Conservation (phyloP, 305 asterid species). For the Striga hermonthica region DNA sequence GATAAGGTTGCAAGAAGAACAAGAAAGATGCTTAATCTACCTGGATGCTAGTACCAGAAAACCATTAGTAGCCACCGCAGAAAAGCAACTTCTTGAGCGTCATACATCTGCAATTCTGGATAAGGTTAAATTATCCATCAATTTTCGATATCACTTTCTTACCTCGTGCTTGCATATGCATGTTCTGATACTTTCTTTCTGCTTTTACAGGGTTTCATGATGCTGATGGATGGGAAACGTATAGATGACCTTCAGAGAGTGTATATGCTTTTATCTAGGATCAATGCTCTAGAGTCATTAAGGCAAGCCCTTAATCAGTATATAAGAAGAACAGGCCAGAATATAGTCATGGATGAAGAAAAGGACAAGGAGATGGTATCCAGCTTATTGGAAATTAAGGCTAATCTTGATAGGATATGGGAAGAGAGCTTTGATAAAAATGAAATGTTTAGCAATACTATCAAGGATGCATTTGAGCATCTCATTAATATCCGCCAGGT, state of each 20-base stretch:
- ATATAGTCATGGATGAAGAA: conserved; percentile 91
- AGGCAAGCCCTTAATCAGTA: conserved; percentile 78
- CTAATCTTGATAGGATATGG: conserved; percentile 85
- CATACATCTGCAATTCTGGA: conserved; percentile 82
- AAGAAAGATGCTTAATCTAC: conserved; percentile 87
- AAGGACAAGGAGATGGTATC: conserved; percentile 98
- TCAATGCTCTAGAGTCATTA: conserved; percentile 77
- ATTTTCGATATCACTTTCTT: conserved; percentile 17
- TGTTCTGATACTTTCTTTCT: conserved; percentile 26
- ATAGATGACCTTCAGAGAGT: conserved; percentile 84
- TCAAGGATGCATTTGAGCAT: conserved; percentile 96
- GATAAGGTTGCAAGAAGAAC: conserved; percentile 96
- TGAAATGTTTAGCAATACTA: conserved; percentile 84
- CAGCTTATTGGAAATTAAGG: conserved; percentile 79
- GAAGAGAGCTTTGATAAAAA: conserved; percentile 87
- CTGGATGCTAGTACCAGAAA: conserved; percentile 82
- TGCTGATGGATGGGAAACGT: conserved; percentile 92
- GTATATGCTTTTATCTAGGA: conserved; percentile 69
- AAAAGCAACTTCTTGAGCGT: conserved; percentile 80
- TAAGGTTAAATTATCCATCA: conserved; percentile 50
- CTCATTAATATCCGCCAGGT: conserved; percentile 98
- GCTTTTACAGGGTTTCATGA: conserved; percentile 71
- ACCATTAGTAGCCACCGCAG: conserved; percentile 88
- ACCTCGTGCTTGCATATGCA: conserved; percentile 23
- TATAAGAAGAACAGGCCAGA: conserved; percentile 85